These are phyloP conservation scores for Ramalina intermedia DNA, from an alignment of 495 filamentous ascomycete species.

Conservation along the genomic window DNA sequence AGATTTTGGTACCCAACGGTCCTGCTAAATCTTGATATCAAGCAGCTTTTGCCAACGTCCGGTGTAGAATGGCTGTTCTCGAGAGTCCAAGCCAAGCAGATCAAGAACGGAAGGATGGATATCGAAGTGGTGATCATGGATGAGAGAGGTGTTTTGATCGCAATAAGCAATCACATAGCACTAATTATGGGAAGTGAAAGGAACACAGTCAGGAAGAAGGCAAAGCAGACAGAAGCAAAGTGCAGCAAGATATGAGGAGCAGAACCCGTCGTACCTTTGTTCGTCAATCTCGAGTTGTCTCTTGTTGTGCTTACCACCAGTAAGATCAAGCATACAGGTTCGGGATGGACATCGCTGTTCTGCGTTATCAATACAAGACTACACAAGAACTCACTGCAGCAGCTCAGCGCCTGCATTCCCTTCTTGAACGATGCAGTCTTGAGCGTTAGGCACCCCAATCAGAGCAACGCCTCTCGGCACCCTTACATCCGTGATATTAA, in stretches of 20 bases:
- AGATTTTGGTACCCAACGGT: constrained; percentile 16
- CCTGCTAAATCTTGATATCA: constrained; percentile 29
- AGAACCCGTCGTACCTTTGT: background rate
- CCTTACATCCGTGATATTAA: constrained; percentile 53
- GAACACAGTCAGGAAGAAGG: constrained; percentile 17
- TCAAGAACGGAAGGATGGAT: constrained; percentile 34
- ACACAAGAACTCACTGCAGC: background rate
- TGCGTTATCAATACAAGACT: background rate
- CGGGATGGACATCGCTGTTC: background rate
- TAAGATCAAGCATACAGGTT: background rate
- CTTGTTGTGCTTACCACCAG: background rate
- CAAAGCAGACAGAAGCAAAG: background rate
- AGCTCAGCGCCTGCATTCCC: constrained; percentile 19
- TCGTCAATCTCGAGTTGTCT: background rate
- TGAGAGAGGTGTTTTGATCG: constrained; percentile 32
- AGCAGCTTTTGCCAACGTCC: constrained; percentile 28
- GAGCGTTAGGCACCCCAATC: constrained; percentile 62
- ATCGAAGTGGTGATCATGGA: constrained; percentile 38
- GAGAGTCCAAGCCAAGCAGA: constrained; percentile 25
- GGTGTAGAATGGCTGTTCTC: constrained; percentile 28
- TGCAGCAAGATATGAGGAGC: no score
- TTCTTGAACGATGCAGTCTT: constrained; percentile 40
- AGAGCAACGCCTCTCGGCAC: constrained; percentile 62
- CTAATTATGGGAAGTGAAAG: constrained; percentile 29
- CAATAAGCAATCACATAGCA: constrained; percentile 38